phyloP scores from a whole-genome alignment of 2,329 filamentous ascomycete species.

The Xylaria sp. region DNA sequence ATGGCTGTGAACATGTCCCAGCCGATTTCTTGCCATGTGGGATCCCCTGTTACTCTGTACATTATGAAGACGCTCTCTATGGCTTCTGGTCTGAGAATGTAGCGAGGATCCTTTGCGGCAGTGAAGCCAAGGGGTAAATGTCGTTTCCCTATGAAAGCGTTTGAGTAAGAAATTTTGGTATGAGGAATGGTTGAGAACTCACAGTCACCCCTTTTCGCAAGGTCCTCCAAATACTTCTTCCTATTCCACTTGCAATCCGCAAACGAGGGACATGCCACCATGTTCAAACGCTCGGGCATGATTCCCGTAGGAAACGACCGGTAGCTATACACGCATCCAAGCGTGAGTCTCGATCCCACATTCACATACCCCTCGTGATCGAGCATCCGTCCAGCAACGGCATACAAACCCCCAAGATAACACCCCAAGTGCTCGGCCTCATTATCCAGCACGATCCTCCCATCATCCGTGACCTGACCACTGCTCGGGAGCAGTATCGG shows the following conservation, averaged over 20 bases:
- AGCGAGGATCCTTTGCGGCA: constrained; percentile 39
- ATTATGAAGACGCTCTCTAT: constrained; percentile 34
- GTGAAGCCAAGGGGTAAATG: constrained; percentile 50
- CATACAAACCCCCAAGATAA: constrained; percentile 67
- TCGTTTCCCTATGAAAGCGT: constrained; percentile 23
- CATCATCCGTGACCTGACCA: constrained; percentile 32
- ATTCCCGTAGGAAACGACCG: constrained; percentile 51
- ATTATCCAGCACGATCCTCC: constrained; percentile 28
- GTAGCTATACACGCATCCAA: constrained; percentile 61
- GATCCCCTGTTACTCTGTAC: constrained; percentile 30
- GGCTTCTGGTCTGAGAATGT: constrained; percentile 32
- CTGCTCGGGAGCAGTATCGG: constrained; percentile 61
- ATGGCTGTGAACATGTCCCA: constrained; percentile 33
- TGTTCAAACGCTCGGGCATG: constrained; percentile 55
- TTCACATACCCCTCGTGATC: constrained; percentile 47
- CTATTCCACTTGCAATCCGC: constrained; percentile 32
- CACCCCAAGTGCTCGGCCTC: constrained; percentile 59
- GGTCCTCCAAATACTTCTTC: constrained; percentile 21
- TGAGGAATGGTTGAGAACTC: constrained; percentile 4
- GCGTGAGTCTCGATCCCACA: constrained; percentile 52
- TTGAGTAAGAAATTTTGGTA: not conserved
- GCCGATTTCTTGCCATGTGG: constrained; percentile 27
- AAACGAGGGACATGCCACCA: constrained; percentile 39
- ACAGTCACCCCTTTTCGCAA: constrained; percentile 24
- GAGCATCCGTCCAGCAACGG: constrained; percentile 59